Conservation (phyloP, 2,329 filamentous ascomycete species). For the Fusarium longipes region DNA sequence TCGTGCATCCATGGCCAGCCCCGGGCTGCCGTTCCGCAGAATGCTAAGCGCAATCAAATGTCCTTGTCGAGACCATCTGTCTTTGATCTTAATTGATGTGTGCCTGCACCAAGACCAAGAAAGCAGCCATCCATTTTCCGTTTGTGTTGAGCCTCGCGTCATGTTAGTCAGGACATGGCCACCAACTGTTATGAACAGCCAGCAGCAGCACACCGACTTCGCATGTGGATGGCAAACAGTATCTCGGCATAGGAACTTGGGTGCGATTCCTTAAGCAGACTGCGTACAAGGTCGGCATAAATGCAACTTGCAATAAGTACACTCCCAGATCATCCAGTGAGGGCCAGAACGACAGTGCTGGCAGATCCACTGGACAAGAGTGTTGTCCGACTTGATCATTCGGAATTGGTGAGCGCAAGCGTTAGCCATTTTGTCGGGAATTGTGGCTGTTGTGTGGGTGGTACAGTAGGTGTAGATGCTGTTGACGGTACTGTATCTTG, state of each 20-base stretch:
- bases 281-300: slow-evolving; percentile 69
- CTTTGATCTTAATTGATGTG: slow-evolving; percentile 26
- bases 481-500: slow-evolving; percentile 22
- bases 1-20: slow-evolving; percentile 43
- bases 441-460: slow-evolving; percentile 29
- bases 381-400: slow-evolving; percentile 75
- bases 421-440: slow-evolving; percentile 57
- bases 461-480: slow-evolving; percentile 36
- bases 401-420: slow-evolving; percentile 72
- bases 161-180: slow-evolving; percentile 41
- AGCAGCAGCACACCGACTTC: slow-evolving; percentile 28
- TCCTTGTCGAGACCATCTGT: slow-evolving; percentile 31
- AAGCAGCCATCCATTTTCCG: slow-evolving; percentile 16
- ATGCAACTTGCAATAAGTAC: slow-evolving; percentile 75
- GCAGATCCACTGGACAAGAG: slow-evolving; percentile 73
- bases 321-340: slow-evolving; percentile 76
- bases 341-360: slow-evolving; percentile 72
- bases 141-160: slow-evolving; percentile 33
- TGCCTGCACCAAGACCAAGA: slow-evolving; percentile 38
- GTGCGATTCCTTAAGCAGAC: slow-evolving; percentile 40
- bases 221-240: slow-evolving; percentile 33
- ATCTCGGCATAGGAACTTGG: slow-evolving; percentile 24
- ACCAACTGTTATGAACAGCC: slow-evolving; percentile 27
- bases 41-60: slow-evolving; percentile 39
- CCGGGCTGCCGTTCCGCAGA: slow-evolving; percentile 38